phyloP scores from a whole-genome alignment of 2,329 filamentous ascomycete genomes.

The Ophiostoma sp. region DNA sequence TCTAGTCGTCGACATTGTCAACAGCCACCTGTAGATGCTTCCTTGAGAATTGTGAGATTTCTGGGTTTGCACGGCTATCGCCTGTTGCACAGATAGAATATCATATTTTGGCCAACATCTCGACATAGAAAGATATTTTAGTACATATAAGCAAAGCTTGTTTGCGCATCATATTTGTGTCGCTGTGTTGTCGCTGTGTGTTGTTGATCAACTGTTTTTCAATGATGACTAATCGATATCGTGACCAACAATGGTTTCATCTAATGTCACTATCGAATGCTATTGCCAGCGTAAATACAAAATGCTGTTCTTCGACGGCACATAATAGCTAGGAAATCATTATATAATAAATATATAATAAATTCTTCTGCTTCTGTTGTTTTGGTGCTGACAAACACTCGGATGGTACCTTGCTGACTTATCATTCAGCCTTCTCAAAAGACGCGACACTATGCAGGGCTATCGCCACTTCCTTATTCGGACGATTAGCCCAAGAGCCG shows the following conservation, averaged over 20 bases:
- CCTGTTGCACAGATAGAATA: background rate
- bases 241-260: no score
- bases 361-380: no score
- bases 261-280: no score
- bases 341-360: no score
- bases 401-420: no score
- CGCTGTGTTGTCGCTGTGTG: background rate
- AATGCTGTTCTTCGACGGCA: background rate
- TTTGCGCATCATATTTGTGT: background rate
- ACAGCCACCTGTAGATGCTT: slow-evolving; percentile 46
- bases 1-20: slow-evolving; percentile 57
- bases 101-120: background rate
- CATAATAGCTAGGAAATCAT: background rate
- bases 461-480: no score
- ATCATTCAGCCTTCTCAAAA: no score
- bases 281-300: background rate
- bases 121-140: background rate
- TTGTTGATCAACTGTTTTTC: background rate
- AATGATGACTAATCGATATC: background rate
- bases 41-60: background rate
- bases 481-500: no score
- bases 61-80: background rate
- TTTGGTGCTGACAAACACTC: no score
- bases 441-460: no score
- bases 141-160: background rate